These are phyloP conservation scores for Hymenoscyphus salicellus DNA, from an alignment of 2,329 filamentous ascomycete genomes.

Conservation along the genomic window DNA sequence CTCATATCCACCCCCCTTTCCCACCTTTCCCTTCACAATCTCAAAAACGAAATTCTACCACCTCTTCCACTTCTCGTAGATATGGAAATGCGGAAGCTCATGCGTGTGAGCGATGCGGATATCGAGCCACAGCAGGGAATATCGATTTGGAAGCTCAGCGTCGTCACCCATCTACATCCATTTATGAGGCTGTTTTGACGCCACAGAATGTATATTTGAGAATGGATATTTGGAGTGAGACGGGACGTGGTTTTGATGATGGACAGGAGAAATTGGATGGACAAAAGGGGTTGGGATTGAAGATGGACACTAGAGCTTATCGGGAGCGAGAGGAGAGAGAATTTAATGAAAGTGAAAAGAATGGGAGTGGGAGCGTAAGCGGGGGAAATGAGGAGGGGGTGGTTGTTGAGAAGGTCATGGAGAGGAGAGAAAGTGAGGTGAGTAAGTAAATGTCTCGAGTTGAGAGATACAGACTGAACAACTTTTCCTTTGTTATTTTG, in stretches of 20 bases:
- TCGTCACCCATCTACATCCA: neutral
- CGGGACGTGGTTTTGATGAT: neutral
- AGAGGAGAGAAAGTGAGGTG: conserved; percentile 14
- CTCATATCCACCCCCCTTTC: conserved; percentile 25
- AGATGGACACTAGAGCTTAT: conserved; percentile 26
- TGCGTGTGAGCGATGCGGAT: neutral
- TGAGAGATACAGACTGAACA: neutral
- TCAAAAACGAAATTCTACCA: neutral
- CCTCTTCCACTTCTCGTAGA: neutral
- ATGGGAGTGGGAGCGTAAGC: neutral
- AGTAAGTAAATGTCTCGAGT: neutral
- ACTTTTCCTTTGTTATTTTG: neutral
- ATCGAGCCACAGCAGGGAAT: neutral
- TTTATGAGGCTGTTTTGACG: neutral
- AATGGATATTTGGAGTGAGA: conserved; percentile 13
- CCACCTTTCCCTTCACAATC: conserved; percentile 12
- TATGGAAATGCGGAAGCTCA: neutral
- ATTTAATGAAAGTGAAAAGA: conserved; percentile 11
- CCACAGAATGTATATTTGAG: neutral
- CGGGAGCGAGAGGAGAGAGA: conserved; percentile 24
- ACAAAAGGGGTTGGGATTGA: conserved; percentile 7
- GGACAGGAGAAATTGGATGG: conserved; percentile 1
- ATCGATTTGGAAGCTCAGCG: conserved; percentile 13
- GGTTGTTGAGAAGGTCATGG: conserved; percentile 15
- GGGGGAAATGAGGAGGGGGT: conserved; percentile 2